Conservation (phyloP, 495 filamentous ascomycete genomes). For the Amorphotheca resinae region DNA sequence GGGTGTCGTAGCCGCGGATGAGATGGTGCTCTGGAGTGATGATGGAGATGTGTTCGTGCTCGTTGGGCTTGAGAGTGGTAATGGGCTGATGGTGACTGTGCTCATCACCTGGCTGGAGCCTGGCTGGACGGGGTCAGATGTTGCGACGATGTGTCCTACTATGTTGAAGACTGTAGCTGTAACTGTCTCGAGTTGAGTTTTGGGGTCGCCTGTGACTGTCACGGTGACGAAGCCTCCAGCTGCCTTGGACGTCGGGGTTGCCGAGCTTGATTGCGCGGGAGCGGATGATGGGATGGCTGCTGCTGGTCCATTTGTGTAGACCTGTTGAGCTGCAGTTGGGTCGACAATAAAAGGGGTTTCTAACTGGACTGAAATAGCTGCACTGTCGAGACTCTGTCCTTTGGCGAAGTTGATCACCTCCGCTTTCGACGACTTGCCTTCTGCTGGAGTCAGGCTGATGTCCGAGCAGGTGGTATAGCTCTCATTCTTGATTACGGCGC, state of each 20-base stretch:
- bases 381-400: conserved; percentile 28
- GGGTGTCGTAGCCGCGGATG: neutral
- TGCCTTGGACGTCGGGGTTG: neutral
- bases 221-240: conserved; percentile 7
- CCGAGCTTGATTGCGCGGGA: neutral
- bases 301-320: neutral
- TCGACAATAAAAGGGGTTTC: conserved; percentile 14
- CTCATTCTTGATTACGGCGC: conserved; percentile 41
- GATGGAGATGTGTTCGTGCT: neutral
- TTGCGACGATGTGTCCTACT: too few species aligned
- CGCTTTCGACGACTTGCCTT: conserved; percentile 21
- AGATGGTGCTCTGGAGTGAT: neutral
- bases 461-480: conserved; percentile 79
- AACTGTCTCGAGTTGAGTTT: neutral
- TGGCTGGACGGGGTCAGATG: too few species aligned
- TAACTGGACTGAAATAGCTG: conserved; percentile 29
- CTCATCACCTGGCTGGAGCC: too few species aligned
- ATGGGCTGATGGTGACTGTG: too few species aligned
- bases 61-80: too few species aligned
- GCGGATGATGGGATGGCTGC: neutral
- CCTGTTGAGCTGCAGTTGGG: conserved; percentile 3
- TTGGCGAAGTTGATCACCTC: conserved; percentile 19
- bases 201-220: conserved; percentile 1
- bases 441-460: conserved; percentile 38
- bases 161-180: too few species aligned